Evolutionary conservation across 257 asterid species (phyloP).

Genomic region (Solanum pimpinellifolium): DNA sequence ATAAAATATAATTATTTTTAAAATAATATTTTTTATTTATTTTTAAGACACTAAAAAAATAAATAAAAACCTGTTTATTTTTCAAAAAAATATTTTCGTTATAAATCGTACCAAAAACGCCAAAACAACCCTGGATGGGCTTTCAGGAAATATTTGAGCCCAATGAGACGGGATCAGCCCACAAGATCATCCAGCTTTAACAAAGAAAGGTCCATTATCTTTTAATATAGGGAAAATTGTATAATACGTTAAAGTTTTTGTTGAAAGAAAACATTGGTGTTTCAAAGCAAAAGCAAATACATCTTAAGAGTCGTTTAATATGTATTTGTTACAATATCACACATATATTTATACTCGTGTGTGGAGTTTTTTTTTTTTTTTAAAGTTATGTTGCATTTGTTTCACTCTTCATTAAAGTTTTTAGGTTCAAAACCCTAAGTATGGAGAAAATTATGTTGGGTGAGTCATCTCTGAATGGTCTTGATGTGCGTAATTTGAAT

Average conservation of each 20-base stretch:
- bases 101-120: not conserved
- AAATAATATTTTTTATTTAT: too few species aligned
- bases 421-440: fast-evolving
- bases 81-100: too few species aligned
- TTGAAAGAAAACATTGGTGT: not conserved
- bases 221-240: not conserved
- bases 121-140: not conserved
- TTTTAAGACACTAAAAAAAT: too few species aligned
- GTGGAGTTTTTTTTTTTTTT: not conserved
- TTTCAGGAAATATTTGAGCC: not conserved
- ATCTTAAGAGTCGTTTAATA: not conserved
- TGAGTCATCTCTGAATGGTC: too few species aligned
- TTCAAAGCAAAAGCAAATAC: not conserved
- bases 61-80: too few species aligned
- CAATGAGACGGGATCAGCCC: not conserved
- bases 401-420: too few species aligned
- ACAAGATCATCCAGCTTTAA: not conserved
- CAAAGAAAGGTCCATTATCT: not conserved
- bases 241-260: too few species aligned
- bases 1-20: too few species aligned
- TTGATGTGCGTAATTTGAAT: fast-evolving
- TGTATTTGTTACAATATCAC: not conserved
- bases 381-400: too few species aligned
- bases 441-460: too few species aligned
- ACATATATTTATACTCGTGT: too few species aligned